Conservation (phyloP, 1,284 basidiomycete species). For the Porogramme epimiltina region DNA sequence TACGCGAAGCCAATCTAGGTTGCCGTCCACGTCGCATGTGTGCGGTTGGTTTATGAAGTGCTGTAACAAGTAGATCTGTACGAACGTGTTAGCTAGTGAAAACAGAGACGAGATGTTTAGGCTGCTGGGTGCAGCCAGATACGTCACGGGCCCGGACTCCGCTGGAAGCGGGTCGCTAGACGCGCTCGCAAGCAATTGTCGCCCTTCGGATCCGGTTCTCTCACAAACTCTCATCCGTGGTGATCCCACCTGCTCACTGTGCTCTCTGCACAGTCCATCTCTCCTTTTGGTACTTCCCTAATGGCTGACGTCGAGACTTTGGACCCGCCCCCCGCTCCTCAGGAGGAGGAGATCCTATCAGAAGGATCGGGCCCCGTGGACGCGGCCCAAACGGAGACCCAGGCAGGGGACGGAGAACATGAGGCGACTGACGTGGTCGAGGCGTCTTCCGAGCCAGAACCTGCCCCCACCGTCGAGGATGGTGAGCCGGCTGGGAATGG, state of each 20-base stretch:
- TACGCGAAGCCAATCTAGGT: conserved; percentile 41
- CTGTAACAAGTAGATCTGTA: background rate
- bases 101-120: background rate
- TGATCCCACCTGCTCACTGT: conserved; percentile 25
- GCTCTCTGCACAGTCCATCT: conserved; percentile 26
- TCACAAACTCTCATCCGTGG: conserved; percentile 23
- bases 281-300: conserved; percentile 30
- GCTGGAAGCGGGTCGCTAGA: conserved; percentile 15
- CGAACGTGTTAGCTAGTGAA: background rate
- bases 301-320: conserved; percentile 51
- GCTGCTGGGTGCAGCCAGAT: background rate
- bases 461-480: conserved; percentile 26
- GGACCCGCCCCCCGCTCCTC: conserved; percentile 27
- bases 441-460: conserved; percentile 31
- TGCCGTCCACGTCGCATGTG: background rate
- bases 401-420: conserved; percentile 43
- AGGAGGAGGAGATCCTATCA: conserved; percentile 25
- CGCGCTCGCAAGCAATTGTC: conserved; percentile 25
- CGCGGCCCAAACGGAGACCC: conserved; percentile 23
- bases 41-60: background rate
- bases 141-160: conserved; percentile 3
- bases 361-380: conserved; percentile 30
- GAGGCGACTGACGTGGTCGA: conserved; percentile 47
- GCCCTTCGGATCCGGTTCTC: conserved; percentile 20
- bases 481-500: conserved; percentile 22